phyloP scores from a whole-genome alignment of 305 asterid genomes.

The Fraxinus sp. region DNA sequence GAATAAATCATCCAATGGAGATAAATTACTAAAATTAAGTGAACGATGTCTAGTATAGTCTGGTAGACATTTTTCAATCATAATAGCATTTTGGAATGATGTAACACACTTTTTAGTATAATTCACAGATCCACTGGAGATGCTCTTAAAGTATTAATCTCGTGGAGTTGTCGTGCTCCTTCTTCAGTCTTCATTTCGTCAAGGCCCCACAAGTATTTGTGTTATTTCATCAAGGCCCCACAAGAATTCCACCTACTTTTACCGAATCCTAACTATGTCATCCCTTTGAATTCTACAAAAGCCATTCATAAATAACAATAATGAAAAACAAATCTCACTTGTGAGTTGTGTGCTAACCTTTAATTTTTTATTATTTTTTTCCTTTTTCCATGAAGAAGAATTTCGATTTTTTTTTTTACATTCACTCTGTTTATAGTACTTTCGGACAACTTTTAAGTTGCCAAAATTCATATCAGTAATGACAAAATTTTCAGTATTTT shows the following conservation, averaged over 20 bases:
- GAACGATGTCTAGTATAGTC: neutral
- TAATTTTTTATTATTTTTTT: no score
- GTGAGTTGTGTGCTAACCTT: neutral
- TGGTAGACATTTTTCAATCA: neutral
- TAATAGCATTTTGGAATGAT: neutral
- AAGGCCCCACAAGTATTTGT: neutral
- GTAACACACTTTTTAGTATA: neutral
- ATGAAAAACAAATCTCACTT: neutral
- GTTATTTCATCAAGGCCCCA: neutral
- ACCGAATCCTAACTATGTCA: neutral
- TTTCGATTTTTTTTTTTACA: neutral
- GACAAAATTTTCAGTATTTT: neutral
- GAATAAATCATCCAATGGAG: no score
- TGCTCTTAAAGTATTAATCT: neutral
- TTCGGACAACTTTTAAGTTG: neutral
- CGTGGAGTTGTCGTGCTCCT: neutral
- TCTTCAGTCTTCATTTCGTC: neutral
- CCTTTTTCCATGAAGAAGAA: neutral
- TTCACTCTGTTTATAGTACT: neutral
- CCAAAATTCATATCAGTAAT: neutral
- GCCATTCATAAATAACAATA: neutral
- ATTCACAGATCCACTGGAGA: neutral
- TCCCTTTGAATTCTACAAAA: neutral
- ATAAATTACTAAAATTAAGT: no score
- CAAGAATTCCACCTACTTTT: neutral